These are phyloP conservation scores for Phytophthora sojae DNA, from an alignment of 352 stramenopile genomes.

Conservation along the genomic window DNA sequence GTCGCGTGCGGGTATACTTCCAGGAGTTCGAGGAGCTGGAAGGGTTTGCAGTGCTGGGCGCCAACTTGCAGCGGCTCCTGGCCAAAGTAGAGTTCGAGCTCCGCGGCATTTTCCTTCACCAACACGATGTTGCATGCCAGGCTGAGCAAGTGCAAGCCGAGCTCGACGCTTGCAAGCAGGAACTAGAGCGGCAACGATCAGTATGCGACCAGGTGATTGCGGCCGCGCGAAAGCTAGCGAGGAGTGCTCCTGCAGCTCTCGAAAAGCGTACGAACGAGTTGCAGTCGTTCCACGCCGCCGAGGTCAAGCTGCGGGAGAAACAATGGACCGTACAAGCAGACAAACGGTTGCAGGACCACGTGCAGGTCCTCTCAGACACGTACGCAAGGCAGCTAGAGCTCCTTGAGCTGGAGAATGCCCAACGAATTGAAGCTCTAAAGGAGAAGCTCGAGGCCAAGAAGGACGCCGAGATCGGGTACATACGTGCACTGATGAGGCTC, in stretches of 20 bases:
- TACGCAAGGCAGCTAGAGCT: slow-evolving; percentile 34
- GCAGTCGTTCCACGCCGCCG: slow-evolving; percentile 36
- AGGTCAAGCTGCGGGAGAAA: slow-evolving; percentile 46
- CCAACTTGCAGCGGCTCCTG: slow-evolving; percentile 44
- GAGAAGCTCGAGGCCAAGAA: slow-evolving; percentile 42
- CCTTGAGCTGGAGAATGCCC: slow-evolving; percentile 33
- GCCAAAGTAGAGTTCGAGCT: slow-evolving; percentile 49
- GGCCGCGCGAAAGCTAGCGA: slow-evolving; percentile 31
- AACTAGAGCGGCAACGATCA: slow-evolving; percentile 15
- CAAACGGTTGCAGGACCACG: slow-evolving; percentile 29
- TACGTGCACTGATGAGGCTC: slow-evolving; percentile 44
- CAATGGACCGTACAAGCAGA: slow-evolving; percentile 40
- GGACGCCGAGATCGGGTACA: slow-evolving; percentile 45
- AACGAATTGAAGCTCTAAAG: slow-evolving; percentile 35
- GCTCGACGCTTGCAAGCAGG: slow-evolving; percentile 18
- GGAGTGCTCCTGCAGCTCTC: slow-evolving; percentile 21
- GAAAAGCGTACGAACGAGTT: slow-evolving; percentile 39
- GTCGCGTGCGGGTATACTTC: slow-evolving; percentile 45
- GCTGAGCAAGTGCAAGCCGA: slow-evolving; percentile 31
- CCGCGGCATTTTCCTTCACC: slow-evolving; percentile 39
- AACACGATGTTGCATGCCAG: slow-evolving; percentile 36
- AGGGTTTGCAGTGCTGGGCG: slow-evolving; percentile 42
- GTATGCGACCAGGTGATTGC: slow-evolving; percentile 48
- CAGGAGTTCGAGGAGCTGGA: slow-evolving; percentile 52
- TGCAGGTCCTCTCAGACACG: slow-evolving; percentile 29